A percentile compares a stretch with the other conserved stretches of the same genome.
These are phyloP conservation scores for Talaromyces islandicus DNA, from an alignment of 2,329 filamentous ascomycete genomes.

Conservation along the genomic window DNA sequence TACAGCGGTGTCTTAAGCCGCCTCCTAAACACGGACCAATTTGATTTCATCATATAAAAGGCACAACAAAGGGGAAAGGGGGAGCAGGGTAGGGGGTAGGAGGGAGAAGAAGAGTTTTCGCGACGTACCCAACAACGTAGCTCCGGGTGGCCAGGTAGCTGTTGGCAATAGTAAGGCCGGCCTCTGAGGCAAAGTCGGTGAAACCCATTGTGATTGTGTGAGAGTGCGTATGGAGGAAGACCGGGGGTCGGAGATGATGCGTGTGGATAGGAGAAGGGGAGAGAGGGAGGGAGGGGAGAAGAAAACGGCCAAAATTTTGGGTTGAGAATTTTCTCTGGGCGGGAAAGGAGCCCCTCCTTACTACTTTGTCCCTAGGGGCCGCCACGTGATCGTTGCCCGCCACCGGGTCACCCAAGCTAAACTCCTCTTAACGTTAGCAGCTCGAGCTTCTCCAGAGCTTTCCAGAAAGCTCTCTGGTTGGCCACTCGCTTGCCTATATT, in stretches of 20 bases:
- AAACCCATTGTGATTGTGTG: conserved; percentile 54
- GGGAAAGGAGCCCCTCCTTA: conserved; percentile 18
- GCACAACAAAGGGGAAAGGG: conserved; percentile 19
- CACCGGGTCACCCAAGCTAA: background rate
- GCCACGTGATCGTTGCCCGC: conserved; percentile 24
- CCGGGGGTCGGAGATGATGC: conserved; percentile 9
- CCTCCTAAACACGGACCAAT: conserved; percentile 96
- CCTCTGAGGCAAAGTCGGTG: conserved; percentile 58
- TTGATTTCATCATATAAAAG: conserved; percentile 65
- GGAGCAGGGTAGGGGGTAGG: conserved; percentile 1
- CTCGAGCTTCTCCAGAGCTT: conserved; percentile 23
- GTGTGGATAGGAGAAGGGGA: conserved; percentile 10
- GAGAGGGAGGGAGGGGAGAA: conserved; percentile 17
- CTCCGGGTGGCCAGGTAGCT: conserved; percentile 54
- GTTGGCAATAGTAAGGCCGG: conserved; percentile 54
- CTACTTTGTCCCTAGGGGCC: conserved; percentile 1
- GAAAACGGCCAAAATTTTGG: conserved; percentile 23
- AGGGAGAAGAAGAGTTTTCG: conserved; percentile 12
- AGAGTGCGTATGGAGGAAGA: conserved; percentile 12
- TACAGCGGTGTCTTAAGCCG: conserved; percentile 82
- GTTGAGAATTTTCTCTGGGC: conserved; percentile 18
- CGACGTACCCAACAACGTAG: conserved; percentile 76
- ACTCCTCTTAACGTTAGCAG: background rate
- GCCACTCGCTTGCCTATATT: background rate
- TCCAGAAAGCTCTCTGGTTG: conserved; percentile 27